Evolutionary conservation across 225 moss, liverwort and hornwort genomes (phyloP), one percentile per base, ranked within the genome.

Genomic region (Sphagnum contortum): DNA sequence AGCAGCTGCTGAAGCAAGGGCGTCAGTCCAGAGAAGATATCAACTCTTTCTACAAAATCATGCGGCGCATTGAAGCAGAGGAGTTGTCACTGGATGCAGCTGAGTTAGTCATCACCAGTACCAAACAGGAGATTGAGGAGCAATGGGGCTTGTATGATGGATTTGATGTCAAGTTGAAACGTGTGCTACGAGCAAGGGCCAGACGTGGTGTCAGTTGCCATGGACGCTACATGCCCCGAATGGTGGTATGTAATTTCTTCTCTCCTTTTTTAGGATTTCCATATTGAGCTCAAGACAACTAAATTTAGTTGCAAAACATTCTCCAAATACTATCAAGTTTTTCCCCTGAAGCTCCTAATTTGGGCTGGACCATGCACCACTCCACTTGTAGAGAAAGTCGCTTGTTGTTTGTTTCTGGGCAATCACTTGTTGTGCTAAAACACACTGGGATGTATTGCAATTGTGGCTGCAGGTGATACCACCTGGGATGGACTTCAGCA

Each of bases 61-160:
- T 87, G 77, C 85, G 90, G 14, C 83, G 90, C 66, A 80, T 90
- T 44, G 90, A 90, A 66, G 90, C 87, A 12, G 87, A 90, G 66
- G 90, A 90, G 70, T 79, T 85, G 52, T 85, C 90, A 7, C 73
- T 90, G 62, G 90, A 90, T 73, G 82, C 90, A 57, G 82, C 87
- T 14, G 90, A 90, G 55, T 72, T 90, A 59, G 85, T 90, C 56
- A 90, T 90, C 50, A 90, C 87, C 62, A 90, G 90, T 69, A 90
- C 90, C 11, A 85, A 83, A 68, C 87, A 90, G 61, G 90, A 90
- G 73, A 90, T 90, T 57, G 87, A 87, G 44, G 90, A 90, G 60
- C 90, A 90, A 64, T 90, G 90, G 90, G 90, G 90, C 52, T 57
- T 90, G 65, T 90, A 90, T 55, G 84, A 90, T 64, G 90, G 90